phyloP scores from a whole-genome alignment of 352 stramenopile species.

The Detonula confervacea region DNA sequence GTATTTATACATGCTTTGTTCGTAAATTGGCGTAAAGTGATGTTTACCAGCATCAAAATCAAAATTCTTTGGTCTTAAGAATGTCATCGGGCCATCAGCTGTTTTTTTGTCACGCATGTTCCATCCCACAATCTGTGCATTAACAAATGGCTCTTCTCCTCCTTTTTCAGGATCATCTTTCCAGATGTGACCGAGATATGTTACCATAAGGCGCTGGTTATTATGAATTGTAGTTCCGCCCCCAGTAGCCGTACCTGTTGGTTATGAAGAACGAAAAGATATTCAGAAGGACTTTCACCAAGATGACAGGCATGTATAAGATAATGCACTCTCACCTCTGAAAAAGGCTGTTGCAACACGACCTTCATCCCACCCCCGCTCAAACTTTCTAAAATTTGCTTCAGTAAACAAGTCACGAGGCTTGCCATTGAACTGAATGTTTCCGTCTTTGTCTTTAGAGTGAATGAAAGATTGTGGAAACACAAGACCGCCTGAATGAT shows the following conservation, averaged over 20 bases:
- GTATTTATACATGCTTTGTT: constrained; percentile 97
- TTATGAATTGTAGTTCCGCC: constrained; percentile 94
- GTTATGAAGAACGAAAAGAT: neutral
- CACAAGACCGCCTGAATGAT: constrained; percentile 54
- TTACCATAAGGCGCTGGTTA: constrained; percentile 95
- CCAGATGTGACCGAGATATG: constrained; percentile 92
- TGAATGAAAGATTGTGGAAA: constrained; percentile 76
- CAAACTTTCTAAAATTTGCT: constrained; percentile 96
- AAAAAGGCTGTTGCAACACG: constrained; percentile 98
- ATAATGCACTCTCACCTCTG: constrained; percentile 82
- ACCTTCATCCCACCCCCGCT: constrained; percentile 92
- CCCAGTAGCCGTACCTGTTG: constrained; percentile 89
- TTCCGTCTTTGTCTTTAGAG: constrained; percentile 66
- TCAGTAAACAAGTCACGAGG: constrained; percentile 96
- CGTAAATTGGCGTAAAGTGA: constrained; percentile 98
- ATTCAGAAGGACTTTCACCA: neutral
- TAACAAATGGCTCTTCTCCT: constrained; percentile 90
- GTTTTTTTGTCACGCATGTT: constrained; percentile 98
- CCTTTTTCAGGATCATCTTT: constrained; percentile 91
- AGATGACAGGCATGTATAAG: neutral
- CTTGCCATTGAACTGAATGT: constrained; percentile 78
- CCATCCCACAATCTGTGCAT: constrained; percentile 95
- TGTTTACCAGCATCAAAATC: constrained; percentile 89
- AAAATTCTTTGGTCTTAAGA: constrained; percentile 90
- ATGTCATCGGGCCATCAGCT: constrained; percentile 93